phyloP scores from a whole-genome alignment of 1,284 basidiomycete genomes.

The Sanghuangporus sanghuang region DNA sequence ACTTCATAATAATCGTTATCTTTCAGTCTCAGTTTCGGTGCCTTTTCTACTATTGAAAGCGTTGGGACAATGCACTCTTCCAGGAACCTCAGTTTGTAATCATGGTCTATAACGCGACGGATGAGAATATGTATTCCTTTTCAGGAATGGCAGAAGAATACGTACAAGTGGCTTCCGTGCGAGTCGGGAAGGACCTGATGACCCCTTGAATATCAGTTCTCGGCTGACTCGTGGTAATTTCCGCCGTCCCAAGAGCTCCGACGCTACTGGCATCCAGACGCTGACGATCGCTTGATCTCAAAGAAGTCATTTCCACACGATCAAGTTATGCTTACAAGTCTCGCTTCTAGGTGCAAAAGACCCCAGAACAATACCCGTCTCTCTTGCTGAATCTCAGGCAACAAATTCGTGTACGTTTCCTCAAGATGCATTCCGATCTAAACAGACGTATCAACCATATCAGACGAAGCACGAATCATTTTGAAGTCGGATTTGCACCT shows the following conservation, averaged over 20 bases:
- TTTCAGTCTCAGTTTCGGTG: not conserved
- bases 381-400: not conserved
- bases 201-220: not conserved
- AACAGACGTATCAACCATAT: not conserved
- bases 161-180: conserved; percentile 1
- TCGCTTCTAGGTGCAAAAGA: conserved; percentile 3
- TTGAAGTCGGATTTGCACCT: not conserved
- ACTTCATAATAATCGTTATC: not conserved
- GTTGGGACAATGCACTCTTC: conserved; percentile 3
- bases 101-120: not conserved
- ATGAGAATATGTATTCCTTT: not conserved
- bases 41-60: not conserved
- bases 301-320: not conserved
- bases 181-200: not conserved
- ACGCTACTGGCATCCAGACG: not conserved
- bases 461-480: not conserved
- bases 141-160: not conserved
- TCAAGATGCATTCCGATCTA: conserved; percentile 7
- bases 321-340: not conserved
- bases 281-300: not conserved
- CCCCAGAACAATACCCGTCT: conserved; percentile 7
- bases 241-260: not conserved
- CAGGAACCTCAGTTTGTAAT: conserved; percentile 7
- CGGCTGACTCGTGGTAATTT: not conserved
- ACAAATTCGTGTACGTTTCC: not conserved